phyloP scores from a whole-genome alignment of 495 filamentous ascomycete genomes.

The Penicillium arizonense region DNA sequence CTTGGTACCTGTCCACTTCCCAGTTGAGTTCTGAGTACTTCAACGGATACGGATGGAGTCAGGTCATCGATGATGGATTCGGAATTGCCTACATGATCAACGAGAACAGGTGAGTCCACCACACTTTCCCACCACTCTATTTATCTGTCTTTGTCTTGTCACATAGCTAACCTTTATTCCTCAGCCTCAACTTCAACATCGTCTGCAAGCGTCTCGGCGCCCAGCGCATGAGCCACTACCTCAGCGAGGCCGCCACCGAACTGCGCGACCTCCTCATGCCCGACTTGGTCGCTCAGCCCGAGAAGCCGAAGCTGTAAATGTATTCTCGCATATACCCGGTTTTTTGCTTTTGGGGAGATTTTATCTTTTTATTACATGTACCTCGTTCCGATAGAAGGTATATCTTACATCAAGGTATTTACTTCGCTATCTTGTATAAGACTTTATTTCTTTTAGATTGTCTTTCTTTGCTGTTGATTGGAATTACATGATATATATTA shows the following conservation, averaged over 20 bases:
- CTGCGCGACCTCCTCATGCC: conserved; percentile 85
- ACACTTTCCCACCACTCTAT: neutral
- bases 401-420: neutral
- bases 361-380: conserved; percentile 1
- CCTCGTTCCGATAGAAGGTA: conserved; percentile 3
- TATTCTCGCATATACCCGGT: conserved; percentile 11
- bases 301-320: conserved; percentile 82
- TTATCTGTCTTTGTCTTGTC: neutral
- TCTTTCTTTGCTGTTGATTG: neutral
- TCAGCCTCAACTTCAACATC: conserved; percentile 95
- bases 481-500: no score
- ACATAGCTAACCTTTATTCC: conserved; percentile 16
- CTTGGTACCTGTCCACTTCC: conserved; percentile 84
- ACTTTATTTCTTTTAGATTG: neutral
- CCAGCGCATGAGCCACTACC: conserved; percentile 89
- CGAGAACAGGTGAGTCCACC: conserved; percentile 65
- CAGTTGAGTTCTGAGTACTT: conserved; percentile 97
- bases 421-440: no score
- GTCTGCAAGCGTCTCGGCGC: conserved; percentile 89
- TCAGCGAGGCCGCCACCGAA: conserved; percentile 90
- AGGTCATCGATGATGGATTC: conserved; percentile 94
- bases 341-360: conserved; percentile 3
- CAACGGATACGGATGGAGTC: conserved; percentile 99
- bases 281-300: conserved; percentile 65
- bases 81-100: conserved; percentile 99